Conservation (phyloP, 306 rosid species). For the Cyamopsis tetragonoloba region DNA sequence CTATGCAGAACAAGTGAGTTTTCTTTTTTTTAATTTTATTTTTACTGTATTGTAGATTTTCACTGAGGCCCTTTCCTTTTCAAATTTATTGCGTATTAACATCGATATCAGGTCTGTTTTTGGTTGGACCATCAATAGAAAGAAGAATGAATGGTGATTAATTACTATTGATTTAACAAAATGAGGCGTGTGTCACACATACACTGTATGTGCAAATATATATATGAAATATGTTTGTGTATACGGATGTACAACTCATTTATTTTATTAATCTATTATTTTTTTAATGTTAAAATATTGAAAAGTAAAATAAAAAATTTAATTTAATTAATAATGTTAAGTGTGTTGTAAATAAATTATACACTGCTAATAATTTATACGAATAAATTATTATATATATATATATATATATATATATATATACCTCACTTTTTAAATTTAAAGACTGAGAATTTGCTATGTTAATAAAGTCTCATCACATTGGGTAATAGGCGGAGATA, state of each 20-base stretch:
- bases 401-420: too few species aligned
- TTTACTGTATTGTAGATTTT: background rate
- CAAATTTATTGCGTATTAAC: conserved; percentile 37
- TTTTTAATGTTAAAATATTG: too few species aligned
- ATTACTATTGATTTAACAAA: too few species aligned
- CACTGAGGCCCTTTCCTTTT: conserved; percentile 30
- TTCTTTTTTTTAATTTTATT: background rate
- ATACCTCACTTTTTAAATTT: background rate
- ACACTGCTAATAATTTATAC: too few species aligned
- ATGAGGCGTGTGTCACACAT: too few species aligned
- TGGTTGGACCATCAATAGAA: conserved; percentile 23
- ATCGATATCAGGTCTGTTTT: conserved; percentile 24
- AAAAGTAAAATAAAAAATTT: too few species aligned
- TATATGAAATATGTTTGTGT: too few species aligned
- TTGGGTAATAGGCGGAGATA: background rate
- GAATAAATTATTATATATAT: too few species aligned
- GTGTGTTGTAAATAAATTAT: background rate
- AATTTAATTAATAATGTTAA: background rate
- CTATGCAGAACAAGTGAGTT: background rate
- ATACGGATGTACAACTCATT: too few species aligned
- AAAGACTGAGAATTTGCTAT: background rate
- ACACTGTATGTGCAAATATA: too few species aligned
- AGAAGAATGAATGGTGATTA: conserved; percentile 8
- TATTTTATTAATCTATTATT: too few species aligned
- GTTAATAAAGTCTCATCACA: background rate